A percentile compares a stretch with the other conserved stretches of the same genome.
Conservation (phyloP, 2,329 filamentous ascomycete genomes). For the Colletotrichum somersetense region DNA sequence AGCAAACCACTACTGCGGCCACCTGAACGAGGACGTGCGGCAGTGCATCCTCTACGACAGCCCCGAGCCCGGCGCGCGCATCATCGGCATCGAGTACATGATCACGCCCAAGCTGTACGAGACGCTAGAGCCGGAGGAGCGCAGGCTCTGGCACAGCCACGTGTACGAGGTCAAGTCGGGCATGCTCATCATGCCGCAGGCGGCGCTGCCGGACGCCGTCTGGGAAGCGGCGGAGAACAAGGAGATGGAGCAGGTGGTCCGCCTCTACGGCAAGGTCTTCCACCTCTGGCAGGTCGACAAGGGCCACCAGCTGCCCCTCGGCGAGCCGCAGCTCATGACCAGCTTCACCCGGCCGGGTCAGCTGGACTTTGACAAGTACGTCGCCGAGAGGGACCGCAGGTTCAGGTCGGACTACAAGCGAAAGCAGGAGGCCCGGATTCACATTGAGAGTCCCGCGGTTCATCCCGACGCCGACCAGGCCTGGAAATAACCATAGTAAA, state of each 20-base stretch:
- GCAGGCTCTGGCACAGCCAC: conserved; percentile 83
- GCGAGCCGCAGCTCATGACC: conserved; percentile 67
- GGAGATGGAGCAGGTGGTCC: conserved; percentile 83
- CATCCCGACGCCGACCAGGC: conserved; percentile 50
- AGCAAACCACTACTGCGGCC: conserved; percentile 87
- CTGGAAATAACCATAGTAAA: conserved; percentile 29
- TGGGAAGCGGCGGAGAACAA: conserved; percentile 84
- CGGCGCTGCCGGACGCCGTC: conserved; percentile 66
- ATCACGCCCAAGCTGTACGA: conserved; percentile 77
- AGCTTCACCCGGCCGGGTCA: conserved; percentile 64
- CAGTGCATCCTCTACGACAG: conserved; percentile 90
- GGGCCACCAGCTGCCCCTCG: conserved; percentile 70
- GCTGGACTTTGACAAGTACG: conserved; percentile 59
- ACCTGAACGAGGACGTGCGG: conserved; percentile 78
- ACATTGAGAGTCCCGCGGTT: conserved; percentile 56
- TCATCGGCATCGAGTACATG: conserved; percentile 93
- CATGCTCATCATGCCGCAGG: conserved; percentile 83
- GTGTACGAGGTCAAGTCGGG: conserved; percentile 81
- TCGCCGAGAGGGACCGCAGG: conserved; percentile 59
- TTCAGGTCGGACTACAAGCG: conserved; percentile 60
- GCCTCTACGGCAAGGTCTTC: conserved; percentile 85
- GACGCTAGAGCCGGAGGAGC: conserved; percentile 74
- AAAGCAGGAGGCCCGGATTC: conserved; percentile 60
- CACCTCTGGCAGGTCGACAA: conserved; percentile 89
- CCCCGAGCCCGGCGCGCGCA: conserved; percentile 72